Evolutionary conservation across 257 asterid species (phyloP).

Genomic region (Nicotiana tabacum): DNA sequence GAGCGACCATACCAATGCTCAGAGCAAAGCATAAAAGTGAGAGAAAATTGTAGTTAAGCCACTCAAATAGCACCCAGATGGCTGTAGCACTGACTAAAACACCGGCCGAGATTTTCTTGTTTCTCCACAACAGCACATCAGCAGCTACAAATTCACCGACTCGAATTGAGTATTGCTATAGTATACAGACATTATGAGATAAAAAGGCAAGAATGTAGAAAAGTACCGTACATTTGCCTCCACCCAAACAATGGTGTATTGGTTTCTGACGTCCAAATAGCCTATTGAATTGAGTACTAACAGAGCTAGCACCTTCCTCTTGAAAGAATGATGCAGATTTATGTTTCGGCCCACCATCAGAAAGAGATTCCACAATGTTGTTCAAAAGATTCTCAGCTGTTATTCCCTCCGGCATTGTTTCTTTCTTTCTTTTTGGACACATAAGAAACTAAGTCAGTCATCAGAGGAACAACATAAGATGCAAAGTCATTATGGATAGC

Average conservation of each 20-base stretch:
- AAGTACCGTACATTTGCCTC: conserved; percentile 61
- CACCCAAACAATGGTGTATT: conserved; percentile 72
- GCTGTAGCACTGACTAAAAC: conserved; percentile 15
- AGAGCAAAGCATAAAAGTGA: conserved; percentile 40
- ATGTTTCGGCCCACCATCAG: conserved; percentile 49
- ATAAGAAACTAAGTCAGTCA: neutral
- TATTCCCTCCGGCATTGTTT: conserved; percentile 71
- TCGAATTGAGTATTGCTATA: neutral
- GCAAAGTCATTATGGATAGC: neutral
- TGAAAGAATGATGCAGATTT: conserved; percentile 49
- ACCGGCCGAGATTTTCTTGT: conserved; percentile 23
- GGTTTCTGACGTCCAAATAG: conserved; percentile 86
- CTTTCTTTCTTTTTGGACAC: neutral
- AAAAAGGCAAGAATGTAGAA: neutral
- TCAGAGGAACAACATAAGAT: neutral
- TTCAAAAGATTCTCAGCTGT: conserved; percentile 58
- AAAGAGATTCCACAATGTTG: conserved; percentile 58
- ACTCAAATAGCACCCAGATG: conserved; percentile 26
- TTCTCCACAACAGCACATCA: conserved; percentile 26
- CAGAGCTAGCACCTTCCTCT: conserved; percentile 41
- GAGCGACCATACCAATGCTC: conserved; percentile 48
- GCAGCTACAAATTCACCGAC: conserved; percentile 15
- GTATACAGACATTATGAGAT: neutral
- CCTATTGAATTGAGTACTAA: conserved; percentile 38
- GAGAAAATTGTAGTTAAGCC: conserved; percentile 29